phyloP scores from a whole-genome alignment of 345 rosid genomes.

The Rhodomyrtus tomentosa region DNA sequence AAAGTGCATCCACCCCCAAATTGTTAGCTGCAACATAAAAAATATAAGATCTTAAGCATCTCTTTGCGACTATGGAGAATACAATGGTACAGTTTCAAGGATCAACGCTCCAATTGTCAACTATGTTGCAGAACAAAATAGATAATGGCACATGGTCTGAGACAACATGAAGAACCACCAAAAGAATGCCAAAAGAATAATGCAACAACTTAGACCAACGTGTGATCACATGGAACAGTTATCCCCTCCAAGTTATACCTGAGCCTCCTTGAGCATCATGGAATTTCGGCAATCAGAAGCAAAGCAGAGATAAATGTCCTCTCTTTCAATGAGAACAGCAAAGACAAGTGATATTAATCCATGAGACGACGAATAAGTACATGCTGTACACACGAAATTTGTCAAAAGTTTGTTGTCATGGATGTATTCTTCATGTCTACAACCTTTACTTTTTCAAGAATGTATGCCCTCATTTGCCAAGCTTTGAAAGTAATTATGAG shows the following conservation, averaged over 20 bases:
- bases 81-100: neutral
- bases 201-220: neutral
- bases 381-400: neutral
- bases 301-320: neutral
- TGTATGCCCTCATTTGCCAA: neutral
- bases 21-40: conserved; percentile 64
- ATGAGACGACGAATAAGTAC: neutral
- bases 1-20: conserved; percentile 82
- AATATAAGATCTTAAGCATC: neutral
- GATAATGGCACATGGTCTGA: neutral
- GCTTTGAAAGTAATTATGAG: neutral
- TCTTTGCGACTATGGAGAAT: neutral
- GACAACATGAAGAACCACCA: neutral
- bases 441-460: neutral
- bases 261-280: neutral
- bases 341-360: neutral
- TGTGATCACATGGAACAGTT: neutral
- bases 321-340: neutral
- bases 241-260: neutral
- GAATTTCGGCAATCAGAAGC: neutral
- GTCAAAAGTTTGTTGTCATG: neutral
- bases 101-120: neutral
- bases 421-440: neutral
- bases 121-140: neutral
- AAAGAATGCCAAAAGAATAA: neutral